Percentiles rank a stretch among this genome's conserved stretches.
These are phyloP conservation scores for Eucalyptus erythrocorys DNA, from an alignment of 345 rosid species.

Conservation along the genomic window DNA sequence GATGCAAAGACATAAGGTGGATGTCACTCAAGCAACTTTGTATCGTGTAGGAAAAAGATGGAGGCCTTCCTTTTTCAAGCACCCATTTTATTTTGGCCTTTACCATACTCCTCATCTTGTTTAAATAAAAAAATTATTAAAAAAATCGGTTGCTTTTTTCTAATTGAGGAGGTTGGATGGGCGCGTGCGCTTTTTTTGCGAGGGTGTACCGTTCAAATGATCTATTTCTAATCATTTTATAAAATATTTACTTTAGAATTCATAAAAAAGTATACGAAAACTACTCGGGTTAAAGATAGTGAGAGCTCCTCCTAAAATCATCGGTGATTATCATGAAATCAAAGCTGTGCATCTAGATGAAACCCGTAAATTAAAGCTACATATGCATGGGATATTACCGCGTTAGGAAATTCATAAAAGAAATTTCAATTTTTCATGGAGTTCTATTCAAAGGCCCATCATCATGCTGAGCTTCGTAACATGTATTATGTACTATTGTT, in stretches of 20 bases:
- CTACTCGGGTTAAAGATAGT: neutral
- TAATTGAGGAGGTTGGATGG: neutral
- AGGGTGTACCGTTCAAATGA: neutral
- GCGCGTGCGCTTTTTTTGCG: neutral
- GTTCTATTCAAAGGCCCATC: neutral
- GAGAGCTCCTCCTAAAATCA: neutral
- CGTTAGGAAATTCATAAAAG: neutral
- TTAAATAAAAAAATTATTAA: neutral
- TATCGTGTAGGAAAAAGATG: neutral
- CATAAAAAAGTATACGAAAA: fast-evolving
- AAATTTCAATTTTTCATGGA: neutral
- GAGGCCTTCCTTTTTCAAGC: neutral
- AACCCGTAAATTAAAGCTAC: neutral
- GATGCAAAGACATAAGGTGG: neutral
- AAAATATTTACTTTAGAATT: neutral
- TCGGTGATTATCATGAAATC: neutral
- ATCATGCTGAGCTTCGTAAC: neutral
- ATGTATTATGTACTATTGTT: neutral
- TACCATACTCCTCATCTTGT: neutral
- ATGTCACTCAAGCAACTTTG: neutral
- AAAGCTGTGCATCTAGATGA: neutral
- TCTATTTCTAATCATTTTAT: neutral
- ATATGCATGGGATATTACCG: neutral
- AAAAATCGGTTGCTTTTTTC: neutral
- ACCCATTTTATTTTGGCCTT: neutral